Base-by-base conservation (phyloP, 805 yeast genomes). In the Alloascoidea africana region DNA sequence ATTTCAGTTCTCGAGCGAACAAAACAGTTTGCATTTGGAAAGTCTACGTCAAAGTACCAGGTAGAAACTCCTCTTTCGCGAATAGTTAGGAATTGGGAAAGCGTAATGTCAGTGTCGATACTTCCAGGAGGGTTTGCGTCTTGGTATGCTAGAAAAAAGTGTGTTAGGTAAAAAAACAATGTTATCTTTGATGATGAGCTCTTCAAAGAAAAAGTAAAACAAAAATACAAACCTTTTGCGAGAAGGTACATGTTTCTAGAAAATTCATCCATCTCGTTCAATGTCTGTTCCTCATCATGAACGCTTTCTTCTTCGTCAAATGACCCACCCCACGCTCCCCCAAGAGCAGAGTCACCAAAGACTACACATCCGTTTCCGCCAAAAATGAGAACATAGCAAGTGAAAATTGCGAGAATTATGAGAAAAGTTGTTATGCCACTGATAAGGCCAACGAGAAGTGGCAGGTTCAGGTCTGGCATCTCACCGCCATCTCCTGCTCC, bases 261-360 rank as follows among this genome's bases (percentile, higher is more conserved):
- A 11, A 11, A 16, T 34, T 8, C 19, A 14, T 16, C 54, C 39
- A 75, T 80, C 40, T 73, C 73, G 13, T 73, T 67, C 42, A 63
- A 71, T 19, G 61, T 58, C 41, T 69, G 54, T 47, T 71, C 73
- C n/a, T 23, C 30, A 23, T 23, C 30, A 23, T 23, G 13, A 33
- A 74, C 65, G 33, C 66, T 59, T 27, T 70, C 73, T 37, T 70
- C 77, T 44, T 77, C 87, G 45, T 75, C 85, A 43, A 70, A 64
- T 35, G 68, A 64, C n/a, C n/a, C n/a, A n/a, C n/a, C n/a, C n/a
- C n/a, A n/a, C n/a, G n/a, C n/a, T n/a, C n/a, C n/a, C n/a, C n/a
- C n/a, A n/a, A n/a, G n/a, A 16, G 76, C 81, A 1, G 82, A 77
- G 15, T 59, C 53, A 11, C 65, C 66, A 27, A 60, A 48, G 27